Conservation (phyloP, 768 basidiomycete genomes). For the Amanita rubescens region DNA sequence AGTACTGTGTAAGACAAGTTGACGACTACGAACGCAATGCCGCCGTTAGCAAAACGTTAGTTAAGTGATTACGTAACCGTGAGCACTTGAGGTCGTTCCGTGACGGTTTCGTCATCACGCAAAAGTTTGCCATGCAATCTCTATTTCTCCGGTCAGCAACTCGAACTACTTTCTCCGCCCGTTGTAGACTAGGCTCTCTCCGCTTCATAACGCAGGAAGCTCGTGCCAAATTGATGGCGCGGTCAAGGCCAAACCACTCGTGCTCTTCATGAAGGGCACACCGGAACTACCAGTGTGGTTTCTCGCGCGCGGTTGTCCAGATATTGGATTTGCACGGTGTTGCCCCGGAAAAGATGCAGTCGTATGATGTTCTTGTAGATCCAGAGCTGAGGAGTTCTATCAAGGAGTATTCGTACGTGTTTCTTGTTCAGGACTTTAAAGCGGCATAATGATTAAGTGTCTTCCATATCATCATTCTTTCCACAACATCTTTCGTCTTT, state of each 20-base stretch:
- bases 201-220: conserved; percentile 59
- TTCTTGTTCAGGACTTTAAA: no score
- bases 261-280: conserved; percentile 98
- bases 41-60: no score
- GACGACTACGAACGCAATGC: no score
- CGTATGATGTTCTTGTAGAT: conserved; percentile 88
- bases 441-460: no score
- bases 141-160: not conserved
- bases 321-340: conserved; percentile 83
- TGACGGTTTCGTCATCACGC: not conserved
- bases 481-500: no score
- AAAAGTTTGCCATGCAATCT: not conserved
- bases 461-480: no score
- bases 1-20: no score
- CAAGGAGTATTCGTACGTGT: conserved; percentile 92
- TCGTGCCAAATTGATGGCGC: conserved; percentile 63
- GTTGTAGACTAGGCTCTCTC: conserved; percentile 20
- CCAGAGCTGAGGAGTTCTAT: conserved; percentile 75
- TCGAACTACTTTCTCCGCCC: conserved; percentile 15
- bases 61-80: not conserved
- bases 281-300: conserved; percentile 85
- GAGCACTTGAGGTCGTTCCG: not conserved
- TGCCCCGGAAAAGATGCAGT: conserved; percentile 70
- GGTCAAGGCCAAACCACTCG: conserved; percentile 68
- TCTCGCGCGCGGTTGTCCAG: conserved; percentile 91